These are phyloP conservation scores for Ceratocystis variospora DNA, from an alignment of 2,329 filamentous ascomycete species.

Conservation along the genomic window DNA sequence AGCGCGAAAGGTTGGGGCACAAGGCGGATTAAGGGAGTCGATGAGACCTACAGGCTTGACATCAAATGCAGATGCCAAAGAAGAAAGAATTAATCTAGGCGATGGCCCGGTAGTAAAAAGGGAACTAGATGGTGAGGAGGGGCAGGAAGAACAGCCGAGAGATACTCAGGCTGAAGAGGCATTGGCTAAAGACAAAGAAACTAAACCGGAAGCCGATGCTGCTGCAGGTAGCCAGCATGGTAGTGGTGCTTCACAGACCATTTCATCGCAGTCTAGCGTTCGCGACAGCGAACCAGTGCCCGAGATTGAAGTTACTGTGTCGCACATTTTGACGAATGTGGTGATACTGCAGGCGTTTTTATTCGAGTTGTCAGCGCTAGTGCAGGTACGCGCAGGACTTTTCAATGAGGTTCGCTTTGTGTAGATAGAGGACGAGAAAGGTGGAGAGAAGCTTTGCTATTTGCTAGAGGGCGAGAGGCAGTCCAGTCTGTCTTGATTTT, in stretches of 20 bases:
- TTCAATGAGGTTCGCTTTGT: slow-evolving; percentile 62
- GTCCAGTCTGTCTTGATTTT: too few species aligned
- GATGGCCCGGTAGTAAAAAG: not conserved
- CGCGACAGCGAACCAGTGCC: slow-evolving; percentile 6
- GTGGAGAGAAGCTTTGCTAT: not conserved
- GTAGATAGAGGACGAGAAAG: slow-evolving; percentile 6
- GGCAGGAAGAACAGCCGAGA: not conserved
- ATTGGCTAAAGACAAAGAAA: slow-evolving; percentile 23
- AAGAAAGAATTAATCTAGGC: not conserved
- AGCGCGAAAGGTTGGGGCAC: slow-evolving; percentile 40
- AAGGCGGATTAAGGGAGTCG: slow-evolving; percentile 22
- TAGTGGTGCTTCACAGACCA: not conserved
- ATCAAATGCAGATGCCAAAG: slow-evolving; percentile 19
- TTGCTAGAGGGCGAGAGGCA: too few species aligned
- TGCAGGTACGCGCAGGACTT: slow-evolving; percentile 59
- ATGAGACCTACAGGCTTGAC: slow-evolving; percentile 22
- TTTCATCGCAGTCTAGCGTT: not conserved
- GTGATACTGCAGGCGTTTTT: slow-evolving; percentile 69
- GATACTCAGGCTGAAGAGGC: not conserved
- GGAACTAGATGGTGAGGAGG: slow-evolving; percentile 2
- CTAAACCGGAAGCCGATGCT: slow-evolving; percentile 21
- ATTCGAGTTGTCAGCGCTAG: slow-evolving; percentile 58
- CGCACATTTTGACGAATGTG: slow-evolving; percentile 66
- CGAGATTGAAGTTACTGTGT: slow-evolving; percentile 47
- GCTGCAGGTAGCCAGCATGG: slow-evolving; percentile 17